Evolutionary conservation across 2,329 filamentous ascomycete genomes (phyloP), one percentile per base, ranked within the genome.

Genomic region (Hypocreales sp.): DNA sequence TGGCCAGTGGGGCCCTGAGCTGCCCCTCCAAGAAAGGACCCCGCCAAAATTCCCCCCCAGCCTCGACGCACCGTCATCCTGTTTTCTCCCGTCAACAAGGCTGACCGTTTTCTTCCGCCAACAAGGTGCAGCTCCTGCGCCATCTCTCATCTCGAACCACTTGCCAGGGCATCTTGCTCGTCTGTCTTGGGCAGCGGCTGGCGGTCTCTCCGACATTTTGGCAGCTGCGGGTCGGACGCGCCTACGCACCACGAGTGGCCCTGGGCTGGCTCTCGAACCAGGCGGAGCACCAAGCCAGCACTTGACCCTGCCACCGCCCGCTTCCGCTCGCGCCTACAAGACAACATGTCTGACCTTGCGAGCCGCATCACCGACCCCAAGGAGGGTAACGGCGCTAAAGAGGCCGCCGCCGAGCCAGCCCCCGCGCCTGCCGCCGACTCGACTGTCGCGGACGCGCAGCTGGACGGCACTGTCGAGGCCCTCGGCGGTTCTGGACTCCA

Each of bases 401-500:
- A 20, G 5, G 7, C 7, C 9, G 21, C 23, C 4, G 9, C 23
- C 23, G 26, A 28, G 15, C 15, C 15, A 2, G 15, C 13, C 9
- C n/a, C 30, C 7, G 28, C 35, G 8, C 31, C 38, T 13, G 27
- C 41, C 10, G 30, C 33, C 19, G 34, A 39, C 15, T 27, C 40
- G 37, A 31, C 41, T 15, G 40, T 37, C 24, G 30, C 41, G 16
- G 46, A 49, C 17, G 45, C 43, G n/a, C 51, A 58, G 40, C 34
- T 44, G 14, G 52, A 61, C 26, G 53, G 51, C 25, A 41, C 50
- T 24, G 41, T 46, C 20, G 49, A 51, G 25, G 34, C 39, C 15
- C 40, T 50, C 13, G 50, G 52, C 21, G 69, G 64, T 29, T 70
- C 70, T 21, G 61, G 59, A 25, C 58, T 75, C 16, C 52, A 68